Evolutionary conservation across 176 grass and related monocot genomes (phyloP).

Genomic region (Urochloa ruziziensis): DNA sequence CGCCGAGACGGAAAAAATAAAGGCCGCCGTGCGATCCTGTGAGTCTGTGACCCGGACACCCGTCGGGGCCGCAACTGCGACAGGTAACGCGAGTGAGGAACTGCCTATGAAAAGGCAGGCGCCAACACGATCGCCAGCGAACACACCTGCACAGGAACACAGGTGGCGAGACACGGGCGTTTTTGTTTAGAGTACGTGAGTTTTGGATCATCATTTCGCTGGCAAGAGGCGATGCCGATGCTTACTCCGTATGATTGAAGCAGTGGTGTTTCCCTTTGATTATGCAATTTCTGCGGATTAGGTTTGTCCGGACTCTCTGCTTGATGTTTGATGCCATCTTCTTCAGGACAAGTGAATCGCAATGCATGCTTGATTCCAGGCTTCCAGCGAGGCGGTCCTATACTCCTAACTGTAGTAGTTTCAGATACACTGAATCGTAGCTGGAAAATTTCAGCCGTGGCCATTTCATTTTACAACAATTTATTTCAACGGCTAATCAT

Average conservation of each 20-base stretch:
- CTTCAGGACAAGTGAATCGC: not conserved
- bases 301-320: not conserved
- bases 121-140: conserved; percentile 23
- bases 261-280: not conserved
- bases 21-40: no score
- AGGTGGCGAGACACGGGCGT: not conserved
- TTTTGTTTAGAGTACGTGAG: not conserved
- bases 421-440: not conserved
- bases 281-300: not conserved
- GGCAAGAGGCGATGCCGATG: not conserved
- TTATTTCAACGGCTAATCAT: no score
- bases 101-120: not conserved
- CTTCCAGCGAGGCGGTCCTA: not conserved
- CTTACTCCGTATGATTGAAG: not conserved
- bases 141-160: not conserved
- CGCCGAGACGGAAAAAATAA: not conserved
- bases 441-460: no score
- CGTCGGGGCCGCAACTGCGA: conserved; percentile 3
- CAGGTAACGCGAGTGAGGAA: not conserved
- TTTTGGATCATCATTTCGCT: conserved; percentile 3
- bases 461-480: no score
- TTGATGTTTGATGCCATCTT: not conserved
- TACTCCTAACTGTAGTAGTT: not conserved
- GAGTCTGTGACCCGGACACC: conserved; percentile 8
- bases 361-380: not conserved